Base-by-base conservation (phyloP, 2,329 filamentous ascomycete species). In the Colletotrichum sp. region DNA sequence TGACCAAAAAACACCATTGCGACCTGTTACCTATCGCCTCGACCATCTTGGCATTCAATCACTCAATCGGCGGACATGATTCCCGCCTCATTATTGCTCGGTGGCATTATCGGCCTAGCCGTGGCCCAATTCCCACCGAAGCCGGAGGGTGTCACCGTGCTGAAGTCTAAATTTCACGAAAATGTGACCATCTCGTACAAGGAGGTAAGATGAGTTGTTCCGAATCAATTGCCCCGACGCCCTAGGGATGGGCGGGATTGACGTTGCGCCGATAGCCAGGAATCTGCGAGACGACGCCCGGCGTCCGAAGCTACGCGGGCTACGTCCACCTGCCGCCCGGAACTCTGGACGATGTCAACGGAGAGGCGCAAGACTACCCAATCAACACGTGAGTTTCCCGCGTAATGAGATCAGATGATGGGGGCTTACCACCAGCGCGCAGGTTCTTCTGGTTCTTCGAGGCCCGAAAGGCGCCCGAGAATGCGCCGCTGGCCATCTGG, bases 111-210 rank as follows among this genome's bases (percentile, higher is more conserved):
- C 16, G 75, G 80, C 44, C 71, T 80, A 11, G 79, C 76, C 4
- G 74, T 77, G 2, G 82, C 82, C 13, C 82, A 84, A 57, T 84
- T 84, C 44, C 83, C 83, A 5, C 82, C 82, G 19, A 75, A 75
- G 52, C 79, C 78, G 4, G 79, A 83, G 39, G 83, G 81, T 5
- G 70, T 89, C 65, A 90, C 86, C 69, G 87, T 89, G 67, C 86
- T 93, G 64, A 84, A 83, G 49, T 93, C 92, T 44, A 90, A 90
- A n/a, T 85, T 93, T 68, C 87, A 93, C 82, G 85, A 87, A 52
- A 89, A 90, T 78, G 89, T 93, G 79, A 91, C 90, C 55, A 90
- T 94, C 78, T 88, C 89, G 57, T 94, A 92, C 85, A 93, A 92
- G 78, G 85, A 87, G 76, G 85, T 88, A 81, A 85, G 30, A 87